Conservation (phyloP, 2,329 filamentous ascomycete genomes). For the Fusarium kyushuense region DNA sequence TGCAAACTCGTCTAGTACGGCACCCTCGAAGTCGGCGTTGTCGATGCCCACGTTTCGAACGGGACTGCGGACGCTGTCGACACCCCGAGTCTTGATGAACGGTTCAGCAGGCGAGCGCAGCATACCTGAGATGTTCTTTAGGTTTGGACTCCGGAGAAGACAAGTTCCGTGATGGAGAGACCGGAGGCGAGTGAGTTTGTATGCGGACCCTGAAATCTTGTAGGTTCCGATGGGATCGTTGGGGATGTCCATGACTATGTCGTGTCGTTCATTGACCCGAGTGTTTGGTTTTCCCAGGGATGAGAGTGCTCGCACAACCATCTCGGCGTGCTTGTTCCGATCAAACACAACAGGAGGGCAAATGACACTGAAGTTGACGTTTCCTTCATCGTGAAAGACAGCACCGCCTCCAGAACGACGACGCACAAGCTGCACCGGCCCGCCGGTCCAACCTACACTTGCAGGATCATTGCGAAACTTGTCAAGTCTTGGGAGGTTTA, state of each 20-base stretch:
- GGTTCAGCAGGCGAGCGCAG: constrained; percentile 81
- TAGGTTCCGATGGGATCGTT: constrained; percentile 56
- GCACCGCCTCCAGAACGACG: constrained; percentile 90
- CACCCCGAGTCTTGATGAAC: constrained; percentile 84
- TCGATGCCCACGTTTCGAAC: constrained; percentile 80
- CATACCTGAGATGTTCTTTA: constrained; percentile 75
- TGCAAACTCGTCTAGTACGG: constrained; percentile 74
- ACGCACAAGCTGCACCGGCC: constrained; percentile 73
- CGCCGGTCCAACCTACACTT: constrained; percentile 45
- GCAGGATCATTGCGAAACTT: constrained; percentile 39
- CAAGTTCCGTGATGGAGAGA: constrained; percentile 95
- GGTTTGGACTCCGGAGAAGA: constrained; percentile 80
- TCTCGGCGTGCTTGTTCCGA: constrained; percentile 87
- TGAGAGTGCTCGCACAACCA: constrained; percentile 87
- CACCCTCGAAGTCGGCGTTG: constrained; percentile 60
- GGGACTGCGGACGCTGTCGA: constrained; percentile 89
- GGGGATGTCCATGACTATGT: constrained; percentile 79
- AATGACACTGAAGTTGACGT: constrained; percentile 95
- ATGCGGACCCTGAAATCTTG: constrained; percentile 95
- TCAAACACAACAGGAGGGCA: constrained; percentile 82
- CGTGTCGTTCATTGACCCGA: constrained; percentile 89
- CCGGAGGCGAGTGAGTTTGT: constrained; percentile 85
- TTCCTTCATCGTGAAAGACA: constrained; percentile 93
- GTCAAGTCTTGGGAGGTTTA: constrained; percentile 75
- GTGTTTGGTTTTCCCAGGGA: constrained; percentile 68